Conservation (phyloP, 2,329 filamentous ascomycete genomes). For the Xenoacremonium recifei region DNA sequence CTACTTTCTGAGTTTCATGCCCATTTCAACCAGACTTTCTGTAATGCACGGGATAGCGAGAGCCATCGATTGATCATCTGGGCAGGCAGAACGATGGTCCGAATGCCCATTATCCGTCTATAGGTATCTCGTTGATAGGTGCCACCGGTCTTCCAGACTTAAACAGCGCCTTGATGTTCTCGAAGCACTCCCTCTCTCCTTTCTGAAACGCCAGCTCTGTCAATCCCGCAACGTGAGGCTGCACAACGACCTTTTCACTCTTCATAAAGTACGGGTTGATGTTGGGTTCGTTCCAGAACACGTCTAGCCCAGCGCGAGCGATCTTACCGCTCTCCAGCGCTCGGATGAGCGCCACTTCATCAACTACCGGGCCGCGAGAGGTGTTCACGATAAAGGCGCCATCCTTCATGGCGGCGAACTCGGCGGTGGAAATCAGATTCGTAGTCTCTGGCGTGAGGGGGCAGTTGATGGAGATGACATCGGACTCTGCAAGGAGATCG, state of each 20-base stretch:
- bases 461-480: conserved; percentile 40
- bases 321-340: conserved; percentile 47
- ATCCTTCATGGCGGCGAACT: conserved; percentile 47
- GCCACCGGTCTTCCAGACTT: conserved; percentile 35
- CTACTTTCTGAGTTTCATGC: no score
- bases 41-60: no score
- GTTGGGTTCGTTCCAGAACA: conserved; percentile 43
- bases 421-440: conserved; percentile 34
- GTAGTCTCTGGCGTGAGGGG: conserved; percentile 41
- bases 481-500: conserved; percentile 37
- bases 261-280: conserved; percentile 38
- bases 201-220: conserved; percentile 43
- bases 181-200: conserved; percentile 44
- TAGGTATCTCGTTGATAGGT: conserved; percentile 32
- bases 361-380: conserved; percentile 46
- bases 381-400: conserved; percentile 50
- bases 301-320: conserved; percentile 46
- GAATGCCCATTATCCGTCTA: no score
- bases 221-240: conserved; percentile 44
- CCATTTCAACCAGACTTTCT: no score
- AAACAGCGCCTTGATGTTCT: conserved; percentile 42
- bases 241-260: conserved; percentile 40
- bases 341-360: conserved; percentile 45
- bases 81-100: no score
- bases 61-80: no score